Conservation (phyloP, 768 basidiomycete genomes). For the Grammothele lineata region DNA sequence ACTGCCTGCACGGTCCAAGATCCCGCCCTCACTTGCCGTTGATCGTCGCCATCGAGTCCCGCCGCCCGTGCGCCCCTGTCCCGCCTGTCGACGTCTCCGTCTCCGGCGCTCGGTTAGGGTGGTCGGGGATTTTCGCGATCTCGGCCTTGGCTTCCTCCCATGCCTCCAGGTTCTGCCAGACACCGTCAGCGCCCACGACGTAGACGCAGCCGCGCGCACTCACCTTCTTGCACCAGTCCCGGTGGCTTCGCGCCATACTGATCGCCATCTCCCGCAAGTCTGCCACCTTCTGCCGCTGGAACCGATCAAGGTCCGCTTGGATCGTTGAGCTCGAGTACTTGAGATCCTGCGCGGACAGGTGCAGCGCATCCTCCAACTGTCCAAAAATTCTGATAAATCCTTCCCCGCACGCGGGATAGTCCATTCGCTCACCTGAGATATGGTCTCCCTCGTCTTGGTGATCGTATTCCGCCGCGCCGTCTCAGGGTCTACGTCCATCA, state of each 20-base stretch:
- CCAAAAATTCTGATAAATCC: background rate
- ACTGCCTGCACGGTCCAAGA: no score
- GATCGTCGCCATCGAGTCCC: slow-evolving; percentile 69
- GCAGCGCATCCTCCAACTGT: slow-evolving; percentile 93
- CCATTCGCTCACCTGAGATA: slow-evolving; percentile 70
- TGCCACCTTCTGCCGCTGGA: slow-evolving; percentile 97
- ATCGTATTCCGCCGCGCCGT: slow-evolving; percentile 90
- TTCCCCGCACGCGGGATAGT: slow-evolving; percentile 4
- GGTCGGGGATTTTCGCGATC: slow-evolving; percentile 84
- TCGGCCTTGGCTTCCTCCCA: slow-evolving; percentile 97
- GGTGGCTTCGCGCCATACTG: slow-evolving; percentile 82
- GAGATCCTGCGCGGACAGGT: slow-evolving; percentile 87
- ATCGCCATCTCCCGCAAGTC: slow-evolving; percentile 94
- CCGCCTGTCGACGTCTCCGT: slow-evolving; percentile 27
- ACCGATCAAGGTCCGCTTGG: slow-evolving; percentile 95
- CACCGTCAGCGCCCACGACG: background rate
- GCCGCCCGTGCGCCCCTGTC: slow-evolving; percentile 37
- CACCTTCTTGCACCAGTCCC: slow-evolving; percentile 97
- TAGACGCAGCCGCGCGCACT: background rate
- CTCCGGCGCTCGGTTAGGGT: slow-evolving; percentile 70
- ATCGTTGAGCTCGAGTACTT: slow-evolving; percentile 96
- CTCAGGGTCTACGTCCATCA: slow-evolving; percentile 99
- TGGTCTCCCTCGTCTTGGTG: slow-evolving; percentile 89
- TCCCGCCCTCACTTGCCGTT: slow-evolving; percentile 49
- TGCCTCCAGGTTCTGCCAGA: slow-evolving; percentile 81